Percentiles rank a stretch among this genome's conserved stretches.
Evolutionary conservation across 192 early-diverging fungal genomes (phyloP).

Genomic region (Podila epicladia): DNA sequence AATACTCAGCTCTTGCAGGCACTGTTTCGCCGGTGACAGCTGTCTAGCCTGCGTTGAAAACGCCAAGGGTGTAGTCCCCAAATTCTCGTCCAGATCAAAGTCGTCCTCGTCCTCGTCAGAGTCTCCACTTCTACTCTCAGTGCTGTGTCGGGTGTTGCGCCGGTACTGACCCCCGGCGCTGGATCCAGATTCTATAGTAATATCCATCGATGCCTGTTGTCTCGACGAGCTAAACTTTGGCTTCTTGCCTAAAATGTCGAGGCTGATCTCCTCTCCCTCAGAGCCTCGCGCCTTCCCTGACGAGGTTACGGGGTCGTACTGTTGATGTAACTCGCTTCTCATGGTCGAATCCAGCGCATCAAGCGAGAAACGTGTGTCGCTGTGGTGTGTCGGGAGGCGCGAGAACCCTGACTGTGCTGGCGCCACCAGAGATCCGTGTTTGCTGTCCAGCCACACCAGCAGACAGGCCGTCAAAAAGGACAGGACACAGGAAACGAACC

Average conservation of each 20-base stretch:
- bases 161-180: no score
- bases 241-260: no score
- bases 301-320: not conserved
- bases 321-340: not conserved
- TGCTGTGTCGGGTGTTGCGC: no score
- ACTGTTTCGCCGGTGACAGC: not conserved
- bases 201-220: no score
- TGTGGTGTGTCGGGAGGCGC: conserved; percentile 20
- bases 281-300: not conserved
- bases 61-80: no score
- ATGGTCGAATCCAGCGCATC: not conserved
- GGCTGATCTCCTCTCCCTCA: not conserved
- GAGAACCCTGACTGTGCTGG: conserved; percentile 7
- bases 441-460: conserved; percentile 17
- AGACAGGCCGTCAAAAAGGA: conserved; percentile 31
- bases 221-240: no score
- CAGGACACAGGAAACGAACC: conserved; percentile 54
- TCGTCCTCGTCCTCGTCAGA: no score
- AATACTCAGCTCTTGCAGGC: not conserved
- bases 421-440: not conserved
- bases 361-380: conserved; percentile 7
- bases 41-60: not conserved
- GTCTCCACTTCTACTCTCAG: no score
- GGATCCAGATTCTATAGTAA: no score
- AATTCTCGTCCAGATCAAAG: no score